These are phyloP conservation scores for Nothomitra cinnamomea DNA, from an alignment of 2,329 filamentous ascomycete species.

Conservation along the genomic window DNA sequence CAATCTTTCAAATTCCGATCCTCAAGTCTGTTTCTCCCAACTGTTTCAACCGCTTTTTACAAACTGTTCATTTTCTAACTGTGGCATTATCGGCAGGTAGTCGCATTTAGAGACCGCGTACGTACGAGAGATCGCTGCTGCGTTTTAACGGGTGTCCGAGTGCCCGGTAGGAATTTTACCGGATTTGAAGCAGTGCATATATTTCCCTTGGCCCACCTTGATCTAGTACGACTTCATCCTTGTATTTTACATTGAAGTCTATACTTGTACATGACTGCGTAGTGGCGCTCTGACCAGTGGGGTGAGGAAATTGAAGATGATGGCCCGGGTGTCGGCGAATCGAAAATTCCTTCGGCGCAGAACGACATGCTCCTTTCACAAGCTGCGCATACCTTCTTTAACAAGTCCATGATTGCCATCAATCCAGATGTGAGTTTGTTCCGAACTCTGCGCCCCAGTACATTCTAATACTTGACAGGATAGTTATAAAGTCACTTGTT, in stretches of 20 bases:
- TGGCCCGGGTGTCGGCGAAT: no score
- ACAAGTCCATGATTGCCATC: not conserved
- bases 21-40: not conserved
- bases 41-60: not conserved
- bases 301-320: no score
- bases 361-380: not conserved
- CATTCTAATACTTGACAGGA: not conserved
- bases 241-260: not conserved
- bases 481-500: not conserved
- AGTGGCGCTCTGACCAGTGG: not conserved
- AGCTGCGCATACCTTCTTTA: not conserved
- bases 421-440: not conserved
- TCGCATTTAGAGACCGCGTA: not conserved
- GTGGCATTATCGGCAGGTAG: not conserved
- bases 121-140: not conserved
- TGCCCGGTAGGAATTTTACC: not conserved
- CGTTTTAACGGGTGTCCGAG: not conserved
- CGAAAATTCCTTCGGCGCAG: not conserved
- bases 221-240: not conserved
- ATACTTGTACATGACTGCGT: not conserved
- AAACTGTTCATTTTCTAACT: not conserved
- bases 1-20: conserved; percentile 1
- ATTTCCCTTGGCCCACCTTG: no score
- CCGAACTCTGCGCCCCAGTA: not conserved
- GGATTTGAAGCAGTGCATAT: no score